Base-by-base conservation (phyloP, 2,329 filamentous ascomycete genomes). In the Akanthomyces muscarius region DNA sequence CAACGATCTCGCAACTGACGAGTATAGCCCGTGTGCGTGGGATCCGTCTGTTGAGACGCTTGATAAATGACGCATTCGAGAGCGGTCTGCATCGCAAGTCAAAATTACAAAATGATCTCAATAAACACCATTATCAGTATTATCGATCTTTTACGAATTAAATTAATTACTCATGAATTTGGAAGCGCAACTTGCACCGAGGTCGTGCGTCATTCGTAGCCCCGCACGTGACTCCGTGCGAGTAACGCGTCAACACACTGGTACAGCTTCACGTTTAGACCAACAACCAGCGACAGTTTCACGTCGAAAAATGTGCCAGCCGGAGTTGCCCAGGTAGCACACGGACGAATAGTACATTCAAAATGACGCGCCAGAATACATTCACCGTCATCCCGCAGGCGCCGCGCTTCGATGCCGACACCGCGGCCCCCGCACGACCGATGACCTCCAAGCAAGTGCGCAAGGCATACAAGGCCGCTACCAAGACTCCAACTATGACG, bases 11-110 rank as follows among this genome's bases (percentile, higher is more conserved):
- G 77, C 81, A 63, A 83, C 80, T 0, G 73, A 73, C 2, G 80
- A 83, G 63, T 86, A 86, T 65, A 74, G 76, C n/a, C 80, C 81
- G 5, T 80, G 81, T 66, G 76, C 78, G 51, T 87, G 84, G 84
- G 83, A 86, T 69, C 84, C 84, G 2, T 81, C 82, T 2, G 72
- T 78, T 48, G 75, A 76, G 66, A 68, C 74, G n/a, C 65, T 85
- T 30, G 80, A 84, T 4, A 75, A 73, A 64, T 76, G 71, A 63
- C 21, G 14, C 23, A 41, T 41, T 14, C 10, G 13, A 41, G 2
- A 14, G 14, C 14, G 3, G 5, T 41, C 38, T 41, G 3, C 38
- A 41, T 5, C 38, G 14, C 38, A 16, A 41, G 4, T 41, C 38
- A 41, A 14, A 41, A 16, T 11, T 16, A 16, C 4, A 10, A 5